Evolutionary conservation across 2,329 filamentous ascomycete species (phyloP).

Genomic region (Beauveria medogensis): DNA sequence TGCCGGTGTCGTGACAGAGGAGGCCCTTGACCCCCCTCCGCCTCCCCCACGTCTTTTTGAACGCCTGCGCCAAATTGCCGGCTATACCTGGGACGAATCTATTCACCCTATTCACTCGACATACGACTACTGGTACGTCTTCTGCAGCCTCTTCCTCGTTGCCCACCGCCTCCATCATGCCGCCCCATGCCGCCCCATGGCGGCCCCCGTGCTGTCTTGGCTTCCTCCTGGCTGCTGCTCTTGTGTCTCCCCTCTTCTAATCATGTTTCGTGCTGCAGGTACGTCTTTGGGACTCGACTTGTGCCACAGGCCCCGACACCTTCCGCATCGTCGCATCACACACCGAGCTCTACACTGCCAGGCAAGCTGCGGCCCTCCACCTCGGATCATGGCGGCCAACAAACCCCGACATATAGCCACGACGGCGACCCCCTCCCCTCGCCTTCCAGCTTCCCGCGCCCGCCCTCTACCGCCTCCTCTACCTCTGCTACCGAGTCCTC

Average conservation of each 20-base stretch:
- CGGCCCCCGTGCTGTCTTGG: not conserved
- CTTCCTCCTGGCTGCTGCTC: not conserved
- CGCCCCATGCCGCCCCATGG: no score
- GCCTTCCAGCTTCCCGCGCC: constrained; percentile 25
- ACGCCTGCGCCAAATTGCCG: constrained; percentile 62
- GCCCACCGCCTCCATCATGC: not conserved
- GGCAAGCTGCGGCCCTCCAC: constrained; percentile 36
- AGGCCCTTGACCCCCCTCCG: constrained; percentile 54
- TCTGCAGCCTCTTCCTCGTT: not conserved
- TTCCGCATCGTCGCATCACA: constrained; percentile 36
- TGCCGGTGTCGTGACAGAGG: constrained; percentile 40
- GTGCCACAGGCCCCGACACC: constrained; percentile 42
- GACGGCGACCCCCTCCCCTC: constrained; percentile 19
- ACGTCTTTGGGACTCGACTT: constrained; percentile 57
- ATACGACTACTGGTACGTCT: constrained; percentile 76
- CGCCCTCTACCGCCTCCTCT: constrained; percentile 25
- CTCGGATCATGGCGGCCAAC: constrained; percentile 30
- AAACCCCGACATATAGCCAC: constrained; percentile 28
- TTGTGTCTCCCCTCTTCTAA: constrained; percentile 2
- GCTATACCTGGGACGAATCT: constrained; percentile 69
- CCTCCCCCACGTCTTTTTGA: constrained; percentile 63
- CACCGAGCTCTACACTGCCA: constrained; percentile 35
- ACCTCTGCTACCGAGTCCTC: constrained; percentile 36
- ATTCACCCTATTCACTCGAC: constrained; percentile 52
- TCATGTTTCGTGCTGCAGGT: constrained; percentile 35